Conservation (phyloP, 176 grass and related monocot species). For the Aegilops umbellulata region DNA sequence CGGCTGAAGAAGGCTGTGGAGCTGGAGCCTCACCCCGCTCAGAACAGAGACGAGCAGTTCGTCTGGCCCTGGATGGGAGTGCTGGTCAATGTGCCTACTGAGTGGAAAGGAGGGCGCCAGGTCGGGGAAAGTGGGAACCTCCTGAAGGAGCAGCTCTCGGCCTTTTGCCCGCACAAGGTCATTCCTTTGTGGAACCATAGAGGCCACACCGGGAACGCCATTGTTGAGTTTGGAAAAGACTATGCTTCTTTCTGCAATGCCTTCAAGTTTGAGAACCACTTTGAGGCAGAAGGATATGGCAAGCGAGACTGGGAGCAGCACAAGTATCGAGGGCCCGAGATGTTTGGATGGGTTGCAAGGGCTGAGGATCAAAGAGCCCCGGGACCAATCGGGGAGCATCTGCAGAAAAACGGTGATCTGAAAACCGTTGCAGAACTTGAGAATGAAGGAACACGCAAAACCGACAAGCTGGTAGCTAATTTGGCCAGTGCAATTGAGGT, state of each 20-base stretch:
- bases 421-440: constrained; percentile 47
- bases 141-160: constrained; percentile 15
- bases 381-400: constrained; percentile 37
- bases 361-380: constrained; percentile 36
- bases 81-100: constrained; percentile 47
- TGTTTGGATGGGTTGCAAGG: constrained; percentile 53
- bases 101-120: constrained; percentile 35
- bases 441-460: constrained; percentile 46
- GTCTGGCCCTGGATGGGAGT: constrained; percentile 41
- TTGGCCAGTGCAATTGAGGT: constrained; percentile 38
- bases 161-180: constrained; percentile 27
- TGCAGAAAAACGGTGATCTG: constrained; percentile 40
- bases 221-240: constrained; percentile 49
- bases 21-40: neutral
- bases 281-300: constrained; percentile 36
- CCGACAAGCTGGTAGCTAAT: constrained; percentile 40
- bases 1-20: neutral
- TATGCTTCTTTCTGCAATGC: constrained; percentile 39
- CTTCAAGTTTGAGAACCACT: constrained; percentile 38
- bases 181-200: constrained; percentile 44
- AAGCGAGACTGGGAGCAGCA: constrained; percentile 34
- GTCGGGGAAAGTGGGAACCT: constrained; percentile 28
- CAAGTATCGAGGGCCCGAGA: constrained; percentile 13
- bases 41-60: neutral
- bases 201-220: constrained; percentile 47